phyloP scores from a whole-genome alignment of 2,329 filamentous ascomycete genomes.

The Torrubiellomyces zombiae region DNA sequence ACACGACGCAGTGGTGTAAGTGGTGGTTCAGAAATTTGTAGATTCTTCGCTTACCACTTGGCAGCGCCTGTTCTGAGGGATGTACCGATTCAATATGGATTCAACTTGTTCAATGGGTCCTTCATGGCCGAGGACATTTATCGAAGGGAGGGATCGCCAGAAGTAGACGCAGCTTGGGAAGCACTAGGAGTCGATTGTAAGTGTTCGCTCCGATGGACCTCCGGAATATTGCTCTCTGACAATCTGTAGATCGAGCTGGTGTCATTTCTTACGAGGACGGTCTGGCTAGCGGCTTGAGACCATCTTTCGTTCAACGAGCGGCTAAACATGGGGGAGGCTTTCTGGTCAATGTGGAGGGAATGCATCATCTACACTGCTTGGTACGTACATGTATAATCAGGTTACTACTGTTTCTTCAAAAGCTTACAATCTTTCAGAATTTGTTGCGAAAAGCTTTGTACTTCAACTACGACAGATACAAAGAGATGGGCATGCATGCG shows the following conservation, averaged over 20 bases:
- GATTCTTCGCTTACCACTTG: too few relatives aligned
- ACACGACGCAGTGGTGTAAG: constrained; percentile 23
- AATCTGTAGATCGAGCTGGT: constrained; percentile 22
- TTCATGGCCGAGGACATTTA: constrained; percentile 38
- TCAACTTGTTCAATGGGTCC: constrained; percentile 34
- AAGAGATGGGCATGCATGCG: constrained; percentile 26
- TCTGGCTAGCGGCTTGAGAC: constrained; percentile 29
- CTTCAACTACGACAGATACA: constrained; percentile 44
- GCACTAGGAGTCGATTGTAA: constrained; percentile 26
- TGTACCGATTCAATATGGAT: constrained; percentile 14
- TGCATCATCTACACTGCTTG: constrained; percentile 42
- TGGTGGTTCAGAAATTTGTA: too few relatives aligned
- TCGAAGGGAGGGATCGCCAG: constrained; percentile 28
- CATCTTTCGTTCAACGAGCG: constrained; percentile 36
- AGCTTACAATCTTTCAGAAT: constrained; percentile 21
- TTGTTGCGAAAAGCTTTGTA: constrained; percentile 39
- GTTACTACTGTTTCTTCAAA: rapidly evolving
- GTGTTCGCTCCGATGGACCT: constrained; percentile 6
- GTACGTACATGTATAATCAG: constrained; percentile 14
- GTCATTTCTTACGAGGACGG: constrained; percentile 33
- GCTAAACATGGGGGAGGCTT: constrained; percentile 41
- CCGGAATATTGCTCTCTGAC: background rate
- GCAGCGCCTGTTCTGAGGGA: constrained; percentile 18
- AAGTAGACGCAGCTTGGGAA: constrained; percentile 41
- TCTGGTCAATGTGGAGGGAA: constrained; percentile 37